phyloP scores from a whole-genome alignment of 2,329 filamentous ascomycete species.

The Monascus ruber region DNA sequence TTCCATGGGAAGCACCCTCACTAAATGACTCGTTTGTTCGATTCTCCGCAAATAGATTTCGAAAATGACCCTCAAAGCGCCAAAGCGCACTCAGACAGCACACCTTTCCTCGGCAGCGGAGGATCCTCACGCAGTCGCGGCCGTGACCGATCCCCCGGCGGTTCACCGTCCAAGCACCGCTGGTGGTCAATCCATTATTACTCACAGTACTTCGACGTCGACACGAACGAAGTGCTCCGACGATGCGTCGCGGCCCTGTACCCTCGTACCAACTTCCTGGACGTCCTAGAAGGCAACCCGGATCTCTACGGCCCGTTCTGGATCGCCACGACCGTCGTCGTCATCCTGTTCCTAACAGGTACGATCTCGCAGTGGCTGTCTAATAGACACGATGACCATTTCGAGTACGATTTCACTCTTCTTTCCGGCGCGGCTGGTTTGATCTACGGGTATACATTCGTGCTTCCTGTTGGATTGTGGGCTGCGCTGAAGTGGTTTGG shows the following conservation, averaged over 20 bases:
- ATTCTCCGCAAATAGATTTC: constrained; percentile 46
- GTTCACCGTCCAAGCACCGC: constrained; percentile 60
- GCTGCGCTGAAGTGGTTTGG: constrained; percentile 88
- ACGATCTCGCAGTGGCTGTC: constrained; percentile 88
- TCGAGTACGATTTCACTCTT: constrained; percentile 83
- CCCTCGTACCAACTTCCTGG: constrained; percentile 87
- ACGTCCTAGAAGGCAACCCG: constrained; percentile 91
- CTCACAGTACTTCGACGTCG: constrained; percentile 96
- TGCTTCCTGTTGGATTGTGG: constrained; percentile 79
- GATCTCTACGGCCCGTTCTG: constrained; percentile 96
- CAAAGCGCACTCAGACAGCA: constrained; percentile 37
- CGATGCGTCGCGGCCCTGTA: constrained; percentile 84
- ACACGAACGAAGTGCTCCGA: constrained; percentile 76
- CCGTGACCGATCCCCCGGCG: constrained; percentile 30
- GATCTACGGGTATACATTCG: constrained; percentile 86
- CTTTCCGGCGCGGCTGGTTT: constrained; percentile 83
- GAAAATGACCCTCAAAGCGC: constrained; percentile 46
- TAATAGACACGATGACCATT: constrained; percentile 54
- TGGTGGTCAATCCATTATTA: constrained; percentile 93
- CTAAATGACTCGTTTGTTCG: constrained; percentile 14
- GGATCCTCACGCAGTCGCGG: constrained; percentile 27
- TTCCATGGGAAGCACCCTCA: background rate
- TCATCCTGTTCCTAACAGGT: constrained; percentile 89
- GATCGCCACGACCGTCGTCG: constrained; percentile 95
- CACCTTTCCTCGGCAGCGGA: constrained; percentile 38